Evolutionary conservation across 208 protist genomes (phyloP).

Genomic region (Endotrypanum monterogeii): DNA sequence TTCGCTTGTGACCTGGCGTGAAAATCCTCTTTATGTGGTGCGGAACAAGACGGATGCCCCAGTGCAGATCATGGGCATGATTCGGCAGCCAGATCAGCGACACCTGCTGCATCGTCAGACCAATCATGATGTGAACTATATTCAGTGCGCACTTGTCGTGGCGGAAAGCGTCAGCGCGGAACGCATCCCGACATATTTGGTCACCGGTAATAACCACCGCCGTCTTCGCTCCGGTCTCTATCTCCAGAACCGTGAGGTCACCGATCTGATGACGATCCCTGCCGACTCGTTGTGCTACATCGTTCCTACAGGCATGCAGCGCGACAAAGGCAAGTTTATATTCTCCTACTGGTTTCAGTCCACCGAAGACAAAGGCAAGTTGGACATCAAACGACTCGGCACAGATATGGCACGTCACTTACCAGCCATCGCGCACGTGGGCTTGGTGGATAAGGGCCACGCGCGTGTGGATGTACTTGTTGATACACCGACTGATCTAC

Average conservation of each 20-base stretch:
- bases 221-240: constrained; percentile 65
- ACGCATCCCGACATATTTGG: constrained; percentile 68
- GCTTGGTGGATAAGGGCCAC: constrained; percentile 49
- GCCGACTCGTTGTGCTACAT: constrained; percentile 76
- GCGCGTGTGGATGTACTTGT: constrained; percentile 81
- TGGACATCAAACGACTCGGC: constrained; percentile 50
- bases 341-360: constrained; percentile 75
- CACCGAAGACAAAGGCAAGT: constrained; percentile 34
- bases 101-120: constrained; percentile 66
- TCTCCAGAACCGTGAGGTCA: constrained; percentile 64
- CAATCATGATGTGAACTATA: constrained; percentile 69
- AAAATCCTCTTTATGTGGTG: constrained; percentile 75
- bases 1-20: constrained; percentile 62
- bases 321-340: constrained; percentile 81
- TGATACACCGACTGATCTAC: constrained; percentile 70
- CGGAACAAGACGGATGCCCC: constrained; percentile 44
- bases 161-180: constrained; percentile 39
- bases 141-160: constrained; percentile 68
- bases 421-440: constrained; percentile 70
- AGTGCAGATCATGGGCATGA: constrained; percentile 74
- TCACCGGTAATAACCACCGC: constrained; percentile 85
- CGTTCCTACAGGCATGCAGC: constrained; percentile 68
- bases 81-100: constrained; percentile 79
- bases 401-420: constrained; percentile 57
- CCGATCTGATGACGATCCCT: constrained; percentile 68